A percentile compares a stretch with the other conserved stretches of the same genome.
Conservation (phyloP, 2,329 filamentous ascomycete species). For the Ustulina deusta region DNA sequence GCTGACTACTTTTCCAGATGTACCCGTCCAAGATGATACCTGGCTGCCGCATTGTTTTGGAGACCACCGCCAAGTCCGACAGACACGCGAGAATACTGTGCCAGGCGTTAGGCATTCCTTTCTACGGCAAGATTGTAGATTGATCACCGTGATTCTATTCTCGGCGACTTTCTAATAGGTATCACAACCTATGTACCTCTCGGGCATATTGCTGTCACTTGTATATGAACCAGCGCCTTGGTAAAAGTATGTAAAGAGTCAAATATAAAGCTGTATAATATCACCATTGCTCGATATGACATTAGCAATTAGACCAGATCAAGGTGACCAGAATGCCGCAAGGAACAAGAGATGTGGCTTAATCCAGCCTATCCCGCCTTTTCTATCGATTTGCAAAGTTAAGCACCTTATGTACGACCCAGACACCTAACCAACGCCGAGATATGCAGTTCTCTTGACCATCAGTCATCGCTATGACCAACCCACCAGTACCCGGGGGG, state of each 20-base stretch:
- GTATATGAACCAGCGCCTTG: slow-evolving; percentile 29
- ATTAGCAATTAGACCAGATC: neutral
- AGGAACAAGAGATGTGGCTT: neutral
- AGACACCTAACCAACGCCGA: slow-evolving; percentile 37
- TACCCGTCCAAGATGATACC: slow-evolving; percentile 80
- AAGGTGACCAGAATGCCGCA: neutral
- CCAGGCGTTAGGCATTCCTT: slow-evolving; percentile 79
- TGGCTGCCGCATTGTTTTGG: slow-evolving; percentile 83
- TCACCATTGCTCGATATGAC: slow-evolving; percentile 11
- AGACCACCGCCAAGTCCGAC: slow-evolving; percentile 87
- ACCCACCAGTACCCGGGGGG: neutral
- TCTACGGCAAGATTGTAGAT: slow-evolving; percentile 76
- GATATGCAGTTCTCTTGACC: slow-evolving; percentile 36
- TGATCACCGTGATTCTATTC: slow-evolving; percentile 29
- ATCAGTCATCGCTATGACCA: slow-evolving; percentile 4
- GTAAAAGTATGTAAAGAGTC: slow-evolving; percentile 34
- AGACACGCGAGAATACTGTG: slow-evolving; percentile 84
- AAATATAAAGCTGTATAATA: slow-evolving; percentile 48
- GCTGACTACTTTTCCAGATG: slow-evolving; percentile 57
- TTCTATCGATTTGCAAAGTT: slow-evolving; percentile 20
- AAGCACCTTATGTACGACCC: slow-evolving; percentile 7
- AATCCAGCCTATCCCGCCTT: neutral
- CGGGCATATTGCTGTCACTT: slow-evolving; percentile 17
- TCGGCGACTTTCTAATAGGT: slow-evolving; percentile 1
- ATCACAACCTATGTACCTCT: slow-evolving; percentile 11